Percentiles rank a stretch among this genome's conserved stretches.
Evolutionary conservation across 805 yeast species (phyloP).

Genomic region (Yamadazyma tumulicola): DNA sequence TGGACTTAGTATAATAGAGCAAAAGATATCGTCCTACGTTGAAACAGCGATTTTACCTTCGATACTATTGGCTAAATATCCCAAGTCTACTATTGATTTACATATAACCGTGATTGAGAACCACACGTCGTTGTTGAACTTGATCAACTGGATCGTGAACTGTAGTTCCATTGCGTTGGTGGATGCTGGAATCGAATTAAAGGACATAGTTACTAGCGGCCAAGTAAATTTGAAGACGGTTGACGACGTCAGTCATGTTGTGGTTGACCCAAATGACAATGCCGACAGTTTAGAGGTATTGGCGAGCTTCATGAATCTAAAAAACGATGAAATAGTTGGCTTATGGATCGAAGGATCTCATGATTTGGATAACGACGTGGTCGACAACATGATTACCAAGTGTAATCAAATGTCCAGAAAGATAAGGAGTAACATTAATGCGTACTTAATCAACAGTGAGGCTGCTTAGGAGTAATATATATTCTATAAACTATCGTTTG

Average conservation of each 20-base stretch:
- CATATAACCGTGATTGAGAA: conserved; percentile 57
- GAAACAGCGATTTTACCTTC: conserved; percentile 51
- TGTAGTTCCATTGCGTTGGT: conserved; percentile 71
- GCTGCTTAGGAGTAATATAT: background rate
- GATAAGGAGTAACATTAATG: conserved; percentile 43
- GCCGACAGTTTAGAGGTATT: conserved; percentile 32
- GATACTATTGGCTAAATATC: conserved; percentile 67
- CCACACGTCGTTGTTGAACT: conserved; percentile 25
- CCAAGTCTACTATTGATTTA: conserved; percentile 84
- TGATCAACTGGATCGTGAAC: conserved; percentile 53
- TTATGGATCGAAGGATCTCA: conserved; percentile 44
- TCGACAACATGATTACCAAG: conserved; percentile 36
- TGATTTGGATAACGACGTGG: conserved; percentile 12
- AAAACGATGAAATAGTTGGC: conserved; percentile 57
- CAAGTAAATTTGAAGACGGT: conserved; percentile 22
- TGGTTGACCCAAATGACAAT: conserved; percentile 18
- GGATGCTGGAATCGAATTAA: conserved; percentile 79
- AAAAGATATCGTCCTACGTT: conserved; percentile 49
- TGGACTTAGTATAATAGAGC: conserved; percentile 38
- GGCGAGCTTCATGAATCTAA: conserved; percentile 52
- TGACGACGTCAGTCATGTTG: conserved; percentile 7
- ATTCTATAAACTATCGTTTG: conserved; percentile 11
- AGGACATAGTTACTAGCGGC: conserved; percentile 73
- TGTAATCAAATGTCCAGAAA: conserved; percentile 44
- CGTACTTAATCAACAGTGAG: conserved; percentile 26